Base-by-base conservation (phyloP, 1,284 basidiomycete genomes). In the Marasmius tenuissimus region DNA sequence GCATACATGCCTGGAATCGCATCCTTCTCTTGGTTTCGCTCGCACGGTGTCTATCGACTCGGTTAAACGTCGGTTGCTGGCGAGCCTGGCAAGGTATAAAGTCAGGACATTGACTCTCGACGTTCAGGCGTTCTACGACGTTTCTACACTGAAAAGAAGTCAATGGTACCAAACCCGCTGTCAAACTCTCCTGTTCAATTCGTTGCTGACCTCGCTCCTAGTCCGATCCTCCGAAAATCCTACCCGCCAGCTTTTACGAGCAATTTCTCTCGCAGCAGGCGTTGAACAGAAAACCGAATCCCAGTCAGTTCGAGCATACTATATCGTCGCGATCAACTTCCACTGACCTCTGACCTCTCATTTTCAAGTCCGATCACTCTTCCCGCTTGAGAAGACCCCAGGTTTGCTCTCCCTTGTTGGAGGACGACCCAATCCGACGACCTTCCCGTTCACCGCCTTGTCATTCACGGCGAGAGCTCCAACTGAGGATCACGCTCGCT, bases 341-440 rank as follows among this genome's bases (percentile, higher is more conserved):
- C 42, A 16, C 27, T 27, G 27, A 27, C 27, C 27, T 27, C 27
- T 4, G 27, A 27, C 2, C 4, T 27, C 27, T 2, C 27, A 27
- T 42, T 50, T 18, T n/a, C 22, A 40, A 67, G 67, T 69, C 40
- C 66, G 67, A 14, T 61, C 64, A 18, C 78, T 92, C 42, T 83
- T 88, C 68, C 85, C 83, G 0, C 77, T 87, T 53, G 90, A 92
- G 69, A 69, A 71, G 20, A 71, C 70, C 8, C 87, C 87, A 0
- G 86, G 84, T 35, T 78, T 91, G 70, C 83, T 92, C 60, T 89
- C 88, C 22, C 81, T 91, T 66, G 81, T 88, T 52, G 81, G 80
- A 0, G 82, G 82, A 27, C 83, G 83, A 71, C 91, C 91, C 47
- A 91, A 92, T 71, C 81, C 86, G 9, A 71, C 75, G 2, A 87